Base-by-base conservation (phyloP, 2,329 filamentous ascomycete species). In the Scortechinia acanthostroma region DNA sequence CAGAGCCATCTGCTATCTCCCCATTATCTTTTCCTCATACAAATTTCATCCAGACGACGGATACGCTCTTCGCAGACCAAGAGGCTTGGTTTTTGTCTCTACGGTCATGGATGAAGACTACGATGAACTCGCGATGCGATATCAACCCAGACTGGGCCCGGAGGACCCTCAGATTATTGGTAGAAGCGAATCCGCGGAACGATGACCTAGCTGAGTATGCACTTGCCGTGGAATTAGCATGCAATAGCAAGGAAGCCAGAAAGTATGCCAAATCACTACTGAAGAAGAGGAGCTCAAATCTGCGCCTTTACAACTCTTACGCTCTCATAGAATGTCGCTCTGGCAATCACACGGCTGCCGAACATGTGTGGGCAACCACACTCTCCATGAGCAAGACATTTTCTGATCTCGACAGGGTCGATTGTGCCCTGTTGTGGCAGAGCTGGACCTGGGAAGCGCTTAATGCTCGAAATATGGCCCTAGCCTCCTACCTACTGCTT, bases 231-330 rank as follows among this genome's bases (percentile, higher is more conserved):
- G 72, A 75, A 51, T 61, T 63, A 5, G 55, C 58, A 1, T 61
- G 63, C 46, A 66, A 69, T 47, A 57, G 58, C n/a, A 53, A 54
- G 6, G 59, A 60, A 17, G 74, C 66, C 3, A 62, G 60, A 37
- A 77, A 75, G 49, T 65, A 63, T 22, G 75, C 75, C 1, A 81
- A 76, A 50, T 56, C 54, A 3, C 56, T 80, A 3, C 56, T 82
- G 4, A 78, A 76, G 53, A 61, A 60, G 33, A 59, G 61, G 6
- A 62, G 73, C 2, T 66, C 70, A 1, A 76, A 66, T 49, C 52
- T 80, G 13, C 64, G 65, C 16, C 58, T 82, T 2, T 81, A 80
- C 55, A 80, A 81, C 52, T 65, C 69, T 1, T 79, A 75, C 49
- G 77, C 72, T 2, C 51, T 77, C 1, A 64, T 77, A 17, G 73